Conservation (phyloP, 345 rosid genomes). For the Eucalyptus dawsonii region DNA sequence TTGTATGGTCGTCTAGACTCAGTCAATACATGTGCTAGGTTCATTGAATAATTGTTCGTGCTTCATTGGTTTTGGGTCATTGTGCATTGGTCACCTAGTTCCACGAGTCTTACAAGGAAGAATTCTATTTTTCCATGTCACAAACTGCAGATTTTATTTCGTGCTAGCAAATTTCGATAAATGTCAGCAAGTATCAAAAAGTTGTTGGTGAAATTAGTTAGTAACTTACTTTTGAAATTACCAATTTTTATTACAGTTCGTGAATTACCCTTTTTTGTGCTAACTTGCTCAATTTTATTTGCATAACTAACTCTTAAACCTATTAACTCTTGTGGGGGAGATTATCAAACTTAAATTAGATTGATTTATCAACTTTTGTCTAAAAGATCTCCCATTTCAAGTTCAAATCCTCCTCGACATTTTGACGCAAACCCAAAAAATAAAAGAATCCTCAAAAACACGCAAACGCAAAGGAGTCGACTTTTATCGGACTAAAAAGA, state of each 20-base stretch:
- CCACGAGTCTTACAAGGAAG: neutral
- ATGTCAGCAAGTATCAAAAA: too few species aligned
- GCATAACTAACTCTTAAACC: neutral
- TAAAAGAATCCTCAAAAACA: neutral
- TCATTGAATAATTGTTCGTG: too few species aligned
- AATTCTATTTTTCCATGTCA: neutral
- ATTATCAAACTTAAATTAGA: neutral
- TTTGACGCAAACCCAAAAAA: neutral
- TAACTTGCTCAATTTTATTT: neutral
- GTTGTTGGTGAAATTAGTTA: neutral
- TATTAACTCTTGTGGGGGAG: neutral
- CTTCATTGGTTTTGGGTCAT: neutral
- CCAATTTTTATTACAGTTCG: neutral
- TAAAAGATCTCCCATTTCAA: neutral
- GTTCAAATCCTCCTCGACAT: neutral
- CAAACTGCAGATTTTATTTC: neutral
- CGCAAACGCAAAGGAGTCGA: neutral
- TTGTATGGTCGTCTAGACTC: rapidly evolving
- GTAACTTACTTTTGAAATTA: neutral
- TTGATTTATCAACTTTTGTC: neutral
- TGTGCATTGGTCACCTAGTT: neutral
- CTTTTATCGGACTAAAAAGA: neutral
- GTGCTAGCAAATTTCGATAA: neutral
- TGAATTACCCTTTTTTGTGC: neutral
- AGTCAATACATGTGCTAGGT: neutral